Conservation (phyloP, 768 basidiomycete genomes). For the Royoungia palumana region DNA sequence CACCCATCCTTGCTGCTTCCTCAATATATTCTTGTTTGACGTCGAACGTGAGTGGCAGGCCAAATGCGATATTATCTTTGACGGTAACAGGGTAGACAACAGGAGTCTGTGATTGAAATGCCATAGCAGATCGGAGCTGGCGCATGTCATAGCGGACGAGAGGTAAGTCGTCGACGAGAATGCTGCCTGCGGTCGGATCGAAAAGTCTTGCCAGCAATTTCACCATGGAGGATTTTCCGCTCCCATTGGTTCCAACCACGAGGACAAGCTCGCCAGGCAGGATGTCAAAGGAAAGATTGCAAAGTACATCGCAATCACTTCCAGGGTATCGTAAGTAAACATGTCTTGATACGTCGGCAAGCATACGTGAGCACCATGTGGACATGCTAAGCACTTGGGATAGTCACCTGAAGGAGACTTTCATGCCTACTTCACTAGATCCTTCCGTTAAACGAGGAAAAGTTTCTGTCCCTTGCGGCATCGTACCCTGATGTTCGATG, state of each 20-base stretch:
- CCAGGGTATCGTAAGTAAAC: conserved; percentile 26
- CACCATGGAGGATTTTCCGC: conserved; percentile 36
- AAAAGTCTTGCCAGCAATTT: conserved; percentile 50
- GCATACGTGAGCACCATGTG: not conserved
- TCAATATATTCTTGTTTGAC: conserved; percentile 19
- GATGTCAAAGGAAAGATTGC: conserved; percentile 27
- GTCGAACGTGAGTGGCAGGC: conserved; percentile 16
- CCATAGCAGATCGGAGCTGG: conserved; percentile 43
- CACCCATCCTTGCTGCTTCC: conserved; percentile 33
- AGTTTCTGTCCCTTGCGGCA: conserved; percentile 17
- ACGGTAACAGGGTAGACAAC: conserved; percentile 47
- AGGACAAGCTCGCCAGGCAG: conserved; percentile 29
- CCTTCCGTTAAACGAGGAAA: conserved; percentile 13
- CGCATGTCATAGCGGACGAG: conserved; percentile 36
- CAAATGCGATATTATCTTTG: conserved; percentile 40
- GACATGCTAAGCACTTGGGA: not conserved
- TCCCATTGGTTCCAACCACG: conserved; percentile 29
- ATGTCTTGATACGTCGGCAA: conserved; percentile 4
- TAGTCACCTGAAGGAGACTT: conserved; percentile 24
- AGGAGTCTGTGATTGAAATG: conserved; percentile 50
- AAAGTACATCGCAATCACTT: conserved; percentile 19
- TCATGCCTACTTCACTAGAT: conserved; percentile 19
- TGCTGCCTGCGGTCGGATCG: conserved; percentile 41
- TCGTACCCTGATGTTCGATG: conserved; percentile 16
- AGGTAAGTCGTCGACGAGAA: conserved; percentile 43